Conservation (phyloP, 2,329 filamentous ascomycete species). For the Pseudogymnoascus sp. region DNA sequence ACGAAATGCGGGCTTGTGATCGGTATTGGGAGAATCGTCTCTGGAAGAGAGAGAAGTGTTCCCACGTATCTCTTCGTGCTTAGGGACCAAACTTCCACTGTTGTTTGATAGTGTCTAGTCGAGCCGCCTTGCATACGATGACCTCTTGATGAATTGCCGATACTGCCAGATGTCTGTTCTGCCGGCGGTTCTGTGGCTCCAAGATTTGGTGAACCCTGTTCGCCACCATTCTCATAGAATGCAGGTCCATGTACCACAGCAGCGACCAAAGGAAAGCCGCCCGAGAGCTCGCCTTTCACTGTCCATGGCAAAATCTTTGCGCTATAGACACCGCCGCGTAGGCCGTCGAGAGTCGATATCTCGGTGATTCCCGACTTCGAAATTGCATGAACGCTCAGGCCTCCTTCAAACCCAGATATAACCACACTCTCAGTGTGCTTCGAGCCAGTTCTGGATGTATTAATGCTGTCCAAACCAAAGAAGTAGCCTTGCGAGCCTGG, state of each 20-base stretch:
- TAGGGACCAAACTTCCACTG: constrained; percentile 83
- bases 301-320: constrained; percentile 78
- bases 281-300: constrained; percentile 41
- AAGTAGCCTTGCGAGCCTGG: constrained; percentile 67
- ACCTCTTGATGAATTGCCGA: constrained; percentile 7
- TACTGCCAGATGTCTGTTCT: constrained; percentile 16
- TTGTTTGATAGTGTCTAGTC: constrained; percentile 65
- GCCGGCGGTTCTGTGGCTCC: constrained; percentile 15
- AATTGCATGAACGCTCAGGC: constrained; percentile 68
- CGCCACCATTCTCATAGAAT: constrained; percentile 31
- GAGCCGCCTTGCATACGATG: constrained; percentile 22
- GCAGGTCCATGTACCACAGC: constrained; percentile 75
- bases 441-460: constrained; percentile 31
- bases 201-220: constrained; percentile 16
- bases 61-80: constrained; percentile 65
- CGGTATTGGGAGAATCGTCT: constrained; percentile 46
- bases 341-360: constrained; percentile 64
- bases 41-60: constrained; percentile 65
- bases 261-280: constrained; percentile 66
- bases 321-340: constrained; percentile 72
- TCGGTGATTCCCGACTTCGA: constrained; percentile 66
- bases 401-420: constrained; percentile 73
- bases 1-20: constrained; percentile 58
- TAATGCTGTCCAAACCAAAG: constrained; percentile 73
- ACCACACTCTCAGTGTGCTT: constrained; percentile 54